phyloP scores from a whole-genome alignment of 495 filamentous ascomycete genomes.

The Penicillium canescens region DNA sequence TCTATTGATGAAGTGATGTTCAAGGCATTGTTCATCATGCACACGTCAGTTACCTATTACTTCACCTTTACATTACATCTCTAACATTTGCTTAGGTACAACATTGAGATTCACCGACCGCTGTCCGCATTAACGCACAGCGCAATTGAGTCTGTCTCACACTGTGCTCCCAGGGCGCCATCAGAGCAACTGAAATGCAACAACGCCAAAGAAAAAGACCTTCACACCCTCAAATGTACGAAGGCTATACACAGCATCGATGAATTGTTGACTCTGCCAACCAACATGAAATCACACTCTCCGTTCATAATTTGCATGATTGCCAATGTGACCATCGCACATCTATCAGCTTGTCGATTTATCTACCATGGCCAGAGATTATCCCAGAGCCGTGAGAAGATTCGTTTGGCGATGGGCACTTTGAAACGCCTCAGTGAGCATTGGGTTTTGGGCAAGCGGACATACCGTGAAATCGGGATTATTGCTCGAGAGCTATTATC shows the following conservation, averaged over 20 bases:
- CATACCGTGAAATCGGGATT: constrained; percentile 19
- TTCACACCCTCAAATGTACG: constrained; percentile 20
- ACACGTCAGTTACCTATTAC: constrained; percentile 6
- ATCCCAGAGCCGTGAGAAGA: constrained; percentile 13
- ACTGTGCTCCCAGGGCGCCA: constrained; percentile 13
- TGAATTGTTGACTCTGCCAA: constrained; percentile 18
- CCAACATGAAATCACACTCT: constrained; percentile 15
- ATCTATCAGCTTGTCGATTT: constrained; percentile 20
- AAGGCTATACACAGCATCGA: constrained; percentile 18
- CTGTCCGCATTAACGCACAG: constrained; percentile 17
- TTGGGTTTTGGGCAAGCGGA: constrained; percentile 19
- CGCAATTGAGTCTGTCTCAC: constrained; percentile 16
- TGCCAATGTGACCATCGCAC: constrained; percentile 22
- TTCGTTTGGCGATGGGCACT: constrained; percentile 21
- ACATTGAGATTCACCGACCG: constrained; percentile 21
- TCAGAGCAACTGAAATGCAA: constrained; percentile 9
- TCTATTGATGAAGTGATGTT: constrained; percentile 24
- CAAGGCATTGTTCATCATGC: constrained; percentile 22
- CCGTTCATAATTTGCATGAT: constrained; percentile 28
- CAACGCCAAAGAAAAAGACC: constrained; percentile 10
- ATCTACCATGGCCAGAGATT: constrained; percentile 10
- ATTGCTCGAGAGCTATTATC: constrained; percentile 20
- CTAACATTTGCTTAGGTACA: constrained; percentile 8
- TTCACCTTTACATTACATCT: background rate
- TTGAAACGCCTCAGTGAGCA: constrained; percentile 20